Evolutionary conservation across 345 rosid genomes (phyloP).

Genomic region (Barbarea vulgaris): DNA sequence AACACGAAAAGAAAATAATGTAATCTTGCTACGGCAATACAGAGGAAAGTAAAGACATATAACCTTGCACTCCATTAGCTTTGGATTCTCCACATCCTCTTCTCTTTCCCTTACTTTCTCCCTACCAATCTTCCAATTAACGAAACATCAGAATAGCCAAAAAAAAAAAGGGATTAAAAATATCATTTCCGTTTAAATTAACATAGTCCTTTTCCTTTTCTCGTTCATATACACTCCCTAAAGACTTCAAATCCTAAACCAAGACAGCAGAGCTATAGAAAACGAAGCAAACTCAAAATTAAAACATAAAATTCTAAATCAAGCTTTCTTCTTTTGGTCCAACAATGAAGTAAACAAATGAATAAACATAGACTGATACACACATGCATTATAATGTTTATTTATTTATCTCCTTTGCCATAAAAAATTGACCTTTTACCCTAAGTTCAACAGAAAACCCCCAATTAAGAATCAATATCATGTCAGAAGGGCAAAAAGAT

Average conservation of each 20-base stretch:
- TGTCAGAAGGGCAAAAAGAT: not conserved
- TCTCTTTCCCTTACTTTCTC: slow-evolving; percentile 67
- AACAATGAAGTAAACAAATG: not conserved
- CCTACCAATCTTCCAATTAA: slow-evolving; percentile 56
- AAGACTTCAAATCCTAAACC: slow-evolving; percentile 6
- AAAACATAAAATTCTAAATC: not conserved
- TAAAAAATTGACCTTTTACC: not conserved
- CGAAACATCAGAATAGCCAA: slow-evolving; percentile 27
- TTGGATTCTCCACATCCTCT: slow-evolving; percentile 54
- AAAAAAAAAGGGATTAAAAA: not conserved
- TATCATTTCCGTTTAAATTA: not conserved
- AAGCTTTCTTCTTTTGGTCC: slow-evolving; percentile 15
- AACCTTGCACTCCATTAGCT: slow-evolving; percentile 93
- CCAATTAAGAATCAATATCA: slow-evolving; percentile 5
- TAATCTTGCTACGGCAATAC: not conserved
- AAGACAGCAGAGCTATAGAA: not conserved
- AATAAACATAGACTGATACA: slow-evolving; percentile 2
- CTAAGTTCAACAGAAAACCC: not conserved
- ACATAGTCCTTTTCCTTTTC: not conserved
- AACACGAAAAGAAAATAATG: not conserved
- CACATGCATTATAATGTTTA: not conserved
- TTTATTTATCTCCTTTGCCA: not conserved
- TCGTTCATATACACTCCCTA: not conserved
- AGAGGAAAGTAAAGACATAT: slow-evolving; percentile 6
- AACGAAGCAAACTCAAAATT: not conserved